Conservation (phyloP, 768 basidiomycete species). For the Pisolithus orientalis region DNA sequence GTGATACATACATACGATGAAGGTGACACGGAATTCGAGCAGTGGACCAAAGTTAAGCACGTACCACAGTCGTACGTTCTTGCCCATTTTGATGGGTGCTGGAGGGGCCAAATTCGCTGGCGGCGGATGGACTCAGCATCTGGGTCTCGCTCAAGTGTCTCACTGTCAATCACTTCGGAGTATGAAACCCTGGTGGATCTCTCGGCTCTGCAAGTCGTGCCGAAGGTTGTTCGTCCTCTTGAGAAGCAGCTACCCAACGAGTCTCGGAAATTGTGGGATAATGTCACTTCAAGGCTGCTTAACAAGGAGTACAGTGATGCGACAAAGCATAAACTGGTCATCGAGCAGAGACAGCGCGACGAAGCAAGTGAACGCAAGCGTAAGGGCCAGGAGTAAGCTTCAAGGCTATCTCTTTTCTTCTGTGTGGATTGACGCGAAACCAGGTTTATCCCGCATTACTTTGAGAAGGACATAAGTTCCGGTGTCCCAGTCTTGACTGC, state of each 20-base stretch:
- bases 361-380: conserved; percentile 81
- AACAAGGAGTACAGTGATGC: conserved; percentile 89
- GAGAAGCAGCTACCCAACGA: conserved; percentile 74
- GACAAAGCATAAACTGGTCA: conserved; percentile 82
- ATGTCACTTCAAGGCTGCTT: conserved; percentile 66
- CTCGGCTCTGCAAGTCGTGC: conserved; percentile 59
- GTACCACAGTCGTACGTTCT: conserved; percentile 75
- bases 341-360: conserved; percentile 93
- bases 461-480: conserved; percentile 58
- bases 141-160: conserved; percentile 41
- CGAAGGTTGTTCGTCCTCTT: conserved; percentile 81
- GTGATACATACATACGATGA: conserved; percentile 80
- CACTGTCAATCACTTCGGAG: conserved; percentile 40
- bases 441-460: conserved; percentile 72
- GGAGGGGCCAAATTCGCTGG: conserved; percentile 82
- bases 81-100: conserved; percentile 82
- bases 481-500: conserved; percentile 67
- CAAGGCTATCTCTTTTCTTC: not conserved
- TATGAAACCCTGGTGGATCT: conserved; percentile 73
- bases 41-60: conserved; percentile 85
- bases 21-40: conserved; percentile 53
- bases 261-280: conserved; percentile 84
- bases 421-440: not conserved
- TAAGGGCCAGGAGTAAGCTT: conserved; percentile 69
- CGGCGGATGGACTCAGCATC: conserved; percentile 45